These are phyloP conservation scores for Penicillium sumatraense DNA, from an alignment of 2,329 filamentous ascomycete genomes.

Conservation along the genomic window DNA sequence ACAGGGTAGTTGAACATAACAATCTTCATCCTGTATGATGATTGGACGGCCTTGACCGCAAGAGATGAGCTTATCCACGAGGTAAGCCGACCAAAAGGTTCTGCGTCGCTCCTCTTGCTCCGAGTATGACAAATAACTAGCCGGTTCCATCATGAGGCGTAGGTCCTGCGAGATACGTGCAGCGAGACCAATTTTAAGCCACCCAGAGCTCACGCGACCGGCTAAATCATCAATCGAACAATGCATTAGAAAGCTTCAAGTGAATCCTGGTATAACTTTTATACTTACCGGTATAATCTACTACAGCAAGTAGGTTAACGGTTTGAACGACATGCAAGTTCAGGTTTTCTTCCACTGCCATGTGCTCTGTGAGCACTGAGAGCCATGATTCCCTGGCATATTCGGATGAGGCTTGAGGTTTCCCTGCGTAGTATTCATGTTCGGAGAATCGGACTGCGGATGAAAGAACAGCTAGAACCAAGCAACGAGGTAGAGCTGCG, in stretches of 20 bases:
- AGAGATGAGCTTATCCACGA: slow-evolving; percentile 36
- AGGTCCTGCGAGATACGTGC: slow-evolving; percentile 66
- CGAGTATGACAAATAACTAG: slow-evolving; percentile 14
- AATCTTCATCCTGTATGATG: slow-evolving; percentile 29
- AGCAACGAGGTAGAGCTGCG: slow-evolving; percentile 31
- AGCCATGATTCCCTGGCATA: slow-evolving; percentile 42
- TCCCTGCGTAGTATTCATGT: slow-evolving; percentile 33
- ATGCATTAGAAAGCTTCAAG: too few relatives aligned
- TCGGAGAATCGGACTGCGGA: slow-evolving; percentile 36
- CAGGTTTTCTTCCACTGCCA: slow-evolving; percentile 35
- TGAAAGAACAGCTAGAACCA: slow-evolving; percentile 38
- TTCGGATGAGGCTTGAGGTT: slow-evolving; percentile 25
- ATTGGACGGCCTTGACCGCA: slow-evolving; percentile 29
- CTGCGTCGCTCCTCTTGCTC: slow-evolving; percentile 36
- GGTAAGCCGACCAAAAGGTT: slow-evolving; percentile 37
- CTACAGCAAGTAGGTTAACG: slow-evolving; percentile 41
- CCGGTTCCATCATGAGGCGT: slow-evolving; percentile 33
- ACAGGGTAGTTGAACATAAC: slow-evolving; percentile 31
- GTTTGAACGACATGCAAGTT: slow-evolving; percentile 44
- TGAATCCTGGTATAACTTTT: too few relatives aligned
- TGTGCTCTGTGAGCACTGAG: slow-evolving; percentile 38
- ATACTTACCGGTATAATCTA: slow-evolving; percentile 44
- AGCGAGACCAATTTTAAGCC: slow-evolving; percentile 42
- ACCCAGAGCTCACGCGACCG: slow-evolving; percentile 38
- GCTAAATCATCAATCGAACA: too few relatives aligned